Base-by-base conservation (phyloP, 2,329 filamentous ascomycete species). In the Huntiella decipiens region DNA sequence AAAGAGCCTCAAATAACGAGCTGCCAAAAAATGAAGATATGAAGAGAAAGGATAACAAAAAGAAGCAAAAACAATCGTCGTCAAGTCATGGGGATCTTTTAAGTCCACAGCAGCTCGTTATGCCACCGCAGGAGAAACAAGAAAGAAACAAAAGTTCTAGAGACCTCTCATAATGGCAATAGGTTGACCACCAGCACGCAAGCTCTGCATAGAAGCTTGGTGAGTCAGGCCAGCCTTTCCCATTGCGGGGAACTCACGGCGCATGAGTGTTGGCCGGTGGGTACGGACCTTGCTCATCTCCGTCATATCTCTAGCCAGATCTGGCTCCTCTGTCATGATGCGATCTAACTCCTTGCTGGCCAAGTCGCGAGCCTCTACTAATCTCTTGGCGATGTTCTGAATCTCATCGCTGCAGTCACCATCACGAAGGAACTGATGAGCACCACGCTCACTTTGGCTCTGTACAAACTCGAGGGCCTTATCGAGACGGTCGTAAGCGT, bases 361-460 rank as follows among this genome's bases (percentile, higher is more conserved):
- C 45, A 74, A 63, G 31, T 72, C 70, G 43, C 77, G 66, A 1
- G 85, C 75, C 46, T 78, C 70, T 6, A 63, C 62, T 38, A 92
- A 71, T 12, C 75, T 73, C 48, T 68, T 66, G 55, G 77, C 73
- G 45, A 87, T 79, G 40, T 75, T 78, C 19, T 68, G 66, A 35
- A 94, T 70, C 59, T 93, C 84, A 13, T 74, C 71, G n/a, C 67
- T 71, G 60, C 87, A 94, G 55, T 91, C 80, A 8, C 86, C 87
- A 45, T 86, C 81, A 17, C 87, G 76, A n/a, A 95, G 67, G 51
- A 91, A 85, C 56, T 92, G 83, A 56, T 93, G 86, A 0, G 87
- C 87, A 2, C 82, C 87, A 45, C 78, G 77, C 62, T 95, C 87
- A 58, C 83, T 92, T 54, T 86, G 73, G 47, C 71, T 71, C 58